Evolutionary conservation across 345 rosid species (phyloP).

Genomic region (Syzygium jambos): DNA sequence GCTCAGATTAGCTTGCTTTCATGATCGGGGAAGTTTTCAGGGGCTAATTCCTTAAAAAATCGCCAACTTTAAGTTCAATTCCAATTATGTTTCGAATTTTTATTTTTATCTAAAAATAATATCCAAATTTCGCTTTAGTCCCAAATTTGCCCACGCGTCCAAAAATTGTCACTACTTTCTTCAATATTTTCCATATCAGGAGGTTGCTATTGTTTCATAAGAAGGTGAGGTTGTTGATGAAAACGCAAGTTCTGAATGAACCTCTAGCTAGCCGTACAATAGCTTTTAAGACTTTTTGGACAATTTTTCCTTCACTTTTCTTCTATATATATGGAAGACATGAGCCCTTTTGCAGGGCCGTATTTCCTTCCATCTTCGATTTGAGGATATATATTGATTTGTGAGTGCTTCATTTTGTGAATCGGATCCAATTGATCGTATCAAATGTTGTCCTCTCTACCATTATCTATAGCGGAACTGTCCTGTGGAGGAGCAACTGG

Average conservation of each 20-base stretch:
- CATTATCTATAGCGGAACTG: too few species aligned
- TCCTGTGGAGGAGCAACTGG: neutral
- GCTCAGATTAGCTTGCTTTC: neutral
- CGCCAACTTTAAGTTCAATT: neutral
- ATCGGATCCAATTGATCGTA: neutral
- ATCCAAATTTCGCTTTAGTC: too few species aligned
- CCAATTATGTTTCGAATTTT: accelerated
- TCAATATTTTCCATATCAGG: accelerated
- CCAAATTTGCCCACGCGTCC: neutral
- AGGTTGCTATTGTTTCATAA: neutral
- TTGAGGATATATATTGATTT: neutral
- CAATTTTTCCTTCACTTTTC: neutral
- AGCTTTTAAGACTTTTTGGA: neutral
- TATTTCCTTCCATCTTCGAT: neutral
- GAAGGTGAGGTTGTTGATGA: neutral
- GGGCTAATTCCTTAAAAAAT: neutral
- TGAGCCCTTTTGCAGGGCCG: neutral
- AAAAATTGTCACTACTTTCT: neutral
- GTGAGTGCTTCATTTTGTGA: neutral
- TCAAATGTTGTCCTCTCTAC: too few species aligned
- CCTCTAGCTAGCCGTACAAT: neutral
- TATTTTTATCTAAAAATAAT: neutral
- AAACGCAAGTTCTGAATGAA: neutral
- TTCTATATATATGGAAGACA: neutral
- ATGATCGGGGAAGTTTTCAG: neutral